Evolutionary conservation across 2,329 filamentous ascomycete species (phyloP).

Genomic region (Penicillium occitanis): DNA sequence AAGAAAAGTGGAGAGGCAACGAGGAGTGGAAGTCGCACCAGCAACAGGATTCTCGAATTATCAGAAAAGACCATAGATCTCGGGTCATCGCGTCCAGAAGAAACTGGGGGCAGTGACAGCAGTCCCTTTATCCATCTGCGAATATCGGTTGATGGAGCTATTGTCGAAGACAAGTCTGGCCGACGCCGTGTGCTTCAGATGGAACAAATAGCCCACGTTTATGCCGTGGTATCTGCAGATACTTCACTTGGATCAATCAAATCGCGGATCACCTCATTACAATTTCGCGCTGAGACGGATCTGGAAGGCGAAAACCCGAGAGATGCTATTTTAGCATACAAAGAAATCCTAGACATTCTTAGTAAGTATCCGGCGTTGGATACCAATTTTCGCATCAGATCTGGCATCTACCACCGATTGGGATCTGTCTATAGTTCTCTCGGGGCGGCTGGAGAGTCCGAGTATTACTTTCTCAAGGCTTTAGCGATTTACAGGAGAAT

Average conservation of each 20-base stretch:
- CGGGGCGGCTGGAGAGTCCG: slow-evolving; percentile 30
- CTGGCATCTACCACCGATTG: slow-evolving; percentile 29
- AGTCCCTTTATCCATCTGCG: slow-evolving; percentile 30
- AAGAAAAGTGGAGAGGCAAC: slow-evolving; percentile 23
- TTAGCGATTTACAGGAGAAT: slow-evolving; percentile 32
- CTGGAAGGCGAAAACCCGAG: slow-evolving; percentile 27
- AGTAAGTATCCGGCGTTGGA: slow-evolving; percentile 28
- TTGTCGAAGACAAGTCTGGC: slow-evolving; percentile 33
- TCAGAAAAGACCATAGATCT: slow-evolving; percentile 17
- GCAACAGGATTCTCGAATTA: slow-evolving; percentile 12
- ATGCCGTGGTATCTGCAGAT: slow-evolving; percentile 31
- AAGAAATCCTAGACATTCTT: slow-evolving; percentile 28
- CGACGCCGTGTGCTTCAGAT: slow-evolving; percentile 33
- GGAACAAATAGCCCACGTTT: slow-evolving; percentile 33
- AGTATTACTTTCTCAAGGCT: slow-evolving; percentile 31
- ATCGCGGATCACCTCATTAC: slow-evolving; percentile 25
- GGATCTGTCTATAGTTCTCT: slow-evolving; percentile 30
- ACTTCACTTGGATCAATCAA: slow-evolving; percentile 25
- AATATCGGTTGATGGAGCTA: slow-evolving; percentile 27
- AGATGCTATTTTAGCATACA: slow-evolving; percentile 29
- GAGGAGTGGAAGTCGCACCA: slow-evolving; percentile 21
- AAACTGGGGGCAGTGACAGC: background rate
- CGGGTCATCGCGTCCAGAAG: background rate
- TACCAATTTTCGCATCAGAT: slow-evolving; percentile 27
- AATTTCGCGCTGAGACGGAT: slow-evolving; percentile 27